A percentile compares a stretch with the other conserved stretches of the same genome.
Conservation (phyloP, 202 grass and related monocot species). For the Panicum hallii region DNA sequence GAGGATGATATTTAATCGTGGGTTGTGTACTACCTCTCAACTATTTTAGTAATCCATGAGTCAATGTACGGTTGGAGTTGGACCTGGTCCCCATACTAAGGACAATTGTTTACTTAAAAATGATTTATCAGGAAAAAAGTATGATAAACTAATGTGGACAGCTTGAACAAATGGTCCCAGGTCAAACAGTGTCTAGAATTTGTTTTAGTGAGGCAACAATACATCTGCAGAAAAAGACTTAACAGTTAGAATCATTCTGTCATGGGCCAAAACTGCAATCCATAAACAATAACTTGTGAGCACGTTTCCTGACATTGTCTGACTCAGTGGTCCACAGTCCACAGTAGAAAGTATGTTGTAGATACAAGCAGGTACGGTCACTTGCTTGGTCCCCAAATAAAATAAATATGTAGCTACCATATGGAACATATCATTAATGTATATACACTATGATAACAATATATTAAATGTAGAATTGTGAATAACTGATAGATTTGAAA, state of each 20-base stretch:
- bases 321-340: slow-evolving; percentile 39
- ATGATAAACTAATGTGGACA: slow-evolving; percentile 27
- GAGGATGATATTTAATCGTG: slow-evolving; percentile 41
- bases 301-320: slow-evolving; percentile 37
- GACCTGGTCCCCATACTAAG: not conserved
- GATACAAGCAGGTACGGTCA: slow-evolving; percentile 14
- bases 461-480: not conserved
- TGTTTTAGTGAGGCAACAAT: slow-evolving; percentile 42
- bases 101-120: slow-evolving; percentile 36
- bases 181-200: slow-evolving; percentile 36
- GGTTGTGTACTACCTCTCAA: not conserved
- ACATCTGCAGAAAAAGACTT: slow-evolving; percentile 25
- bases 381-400: slow-evolving; percentile 27
- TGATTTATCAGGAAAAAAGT: not conserved
- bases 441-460: slow-evolving; percentile 5
- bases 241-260: slow-evolving; percentile 30
- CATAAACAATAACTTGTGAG: slow-evolving; percentile 30
- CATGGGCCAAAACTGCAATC: slow-evolving; percentile 41
- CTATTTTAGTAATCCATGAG: slow-evolving; percentile 32
- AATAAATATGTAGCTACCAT: slow-evolving; percentile 24
- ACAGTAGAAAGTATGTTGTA: not conserved
- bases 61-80: slow-evolving; percentile 19
- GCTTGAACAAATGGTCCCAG: slow-evolving; percentile 37
- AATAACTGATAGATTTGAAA: not conserved
- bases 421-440: slow-evolving; percentile 1